Evolutionary conservation across 345 rosid species (phyloP), one percentile per base, ranked within the genome.

Genomic region (Camelina neglecta): DNA sequence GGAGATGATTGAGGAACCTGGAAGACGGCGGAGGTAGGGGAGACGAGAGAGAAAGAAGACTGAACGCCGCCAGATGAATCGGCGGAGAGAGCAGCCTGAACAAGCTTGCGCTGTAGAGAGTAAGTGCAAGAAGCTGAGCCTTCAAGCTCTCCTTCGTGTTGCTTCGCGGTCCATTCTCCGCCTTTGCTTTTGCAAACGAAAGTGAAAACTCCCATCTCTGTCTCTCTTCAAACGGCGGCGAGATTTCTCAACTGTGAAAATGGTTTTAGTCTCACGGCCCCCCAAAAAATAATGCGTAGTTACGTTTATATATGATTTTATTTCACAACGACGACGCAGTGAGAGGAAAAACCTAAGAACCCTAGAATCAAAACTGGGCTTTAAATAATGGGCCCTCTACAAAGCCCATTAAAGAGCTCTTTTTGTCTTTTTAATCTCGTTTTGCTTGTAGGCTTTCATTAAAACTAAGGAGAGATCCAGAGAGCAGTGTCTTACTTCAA

Each of bases 71-170:
- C 96, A 26, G 94, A 86, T 4, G 88, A 84, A 79, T 84, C 97
- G 13, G 78, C 10, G 39, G 91, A 66, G 81, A 76, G 76, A 71
- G 89, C 92, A 8, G 89, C 64, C 69, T 88, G 87, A 56, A 91
- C 98, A 71, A 93, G 92, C 78, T 91, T 87, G 65, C 98, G 83
- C 78, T 83, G 86, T 57, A 93, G 88, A 1, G 83, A 86, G 86
- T 44, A 91, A 39, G 94, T 75, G 55, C 86, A 84, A 16, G 85
- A 54, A n/a, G 87, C 98, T 0, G 84, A 86, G 3, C 83, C 88
- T 78, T 91, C 96, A 6, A 93, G 87, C 9, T 89, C 96, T 24
- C 97, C 95, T 67, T 86, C 81, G 62, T 83, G 31, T 81, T 91
- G 96, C 89, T 90, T 93, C 8, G 68, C 96, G 74, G 60, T 72